A percentile compares a stretch with the other conserved stretches of the same genome.
Evolutionary conservation across 257 asterid species (phyloP).

Genomic region (Solanum sejunctum): DNA sequence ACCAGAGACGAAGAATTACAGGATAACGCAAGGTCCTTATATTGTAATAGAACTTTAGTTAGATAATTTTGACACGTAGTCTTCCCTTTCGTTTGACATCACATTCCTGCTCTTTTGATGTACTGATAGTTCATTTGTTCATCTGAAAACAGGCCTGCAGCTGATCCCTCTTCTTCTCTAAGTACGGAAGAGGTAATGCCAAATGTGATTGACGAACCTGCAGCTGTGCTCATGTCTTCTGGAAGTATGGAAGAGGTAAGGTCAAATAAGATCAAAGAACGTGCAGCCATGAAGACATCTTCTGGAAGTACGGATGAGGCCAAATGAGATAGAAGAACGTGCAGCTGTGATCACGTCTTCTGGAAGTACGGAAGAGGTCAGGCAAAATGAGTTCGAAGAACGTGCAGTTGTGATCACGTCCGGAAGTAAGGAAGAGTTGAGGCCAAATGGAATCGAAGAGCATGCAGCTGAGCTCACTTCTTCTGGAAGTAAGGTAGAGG

Average conservation of each 20-base stretch:
- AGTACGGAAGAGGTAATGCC: not conserved
- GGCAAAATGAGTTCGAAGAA: too few species aligned
- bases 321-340: too few species aligned
- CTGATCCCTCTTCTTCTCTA: constrained; percentile 4
- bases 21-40: constrained; percentile 2
- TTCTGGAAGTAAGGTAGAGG: not conserved
- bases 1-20: constrained; percentile 29
- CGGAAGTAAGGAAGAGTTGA: too few species aligned
- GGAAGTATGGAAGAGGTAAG: constrained; percentile 7
- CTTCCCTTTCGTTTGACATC: not conserved
- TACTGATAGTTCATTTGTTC: not conserved
- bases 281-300: not conserved
- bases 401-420: too few species aligned
- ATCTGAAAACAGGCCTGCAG: constrained; percentile 7
- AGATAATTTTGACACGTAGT: not conserved
- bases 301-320: too few species aligned
- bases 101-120: not conserved
- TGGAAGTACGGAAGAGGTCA: too few species aligned
- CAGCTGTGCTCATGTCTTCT: not conserved
- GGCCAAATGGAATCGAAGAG: too few species aligned
- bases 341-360: too few species aligned
- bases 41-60: not conserved
- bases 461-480: not conserved
- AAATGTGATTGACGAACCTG: not conserved
- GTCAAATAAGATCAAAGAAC: not conserved